Evolutionary conservation across 1,139 yeast species (phyloP), one percentile per base, ranked within the genome.

Genomic region (Geotrichum citri-aurantii): DNA sequence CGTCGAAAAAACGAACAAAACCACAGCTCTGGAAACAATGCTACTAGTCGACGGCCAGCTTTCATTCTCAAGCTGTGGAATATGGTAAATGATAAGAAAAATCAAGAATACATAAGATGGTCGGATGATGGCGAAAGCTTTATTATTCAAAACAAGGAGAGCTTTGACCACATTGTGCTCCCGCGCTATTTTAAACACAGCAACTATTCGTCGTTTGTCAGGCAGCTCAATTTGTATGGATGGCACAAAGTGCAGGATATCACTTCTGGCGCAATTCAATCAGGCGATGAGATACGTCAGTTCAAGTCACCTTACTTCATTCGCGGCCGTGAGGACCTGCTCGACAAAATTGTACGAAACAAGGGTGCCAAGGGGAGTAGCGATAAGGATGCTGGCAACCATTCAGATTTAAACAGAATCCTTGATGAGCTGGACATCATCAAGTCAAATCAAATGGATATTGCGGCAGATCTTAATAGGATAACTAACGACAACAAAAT

Each of bases 181-280:
- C 98, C 98, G 10, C 86, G 85, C 67, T 92, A 90, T 72, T 93
- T 91, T 77, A 93, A 93, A 72, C 99, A 93, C 73, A 87, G 89
- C 65, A 92, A 93, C 72, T 92, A 93, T 75, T 92, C 98, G 31
- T 85, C 95, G 63, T 93, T 93, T 78, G 98, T 93, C 14, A 82
- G 99, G 60, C 99, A 93, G 71, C 79, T 93, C 69, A 93, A 93
- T 73, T 93, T 93, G 96, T 93, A 93, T 70, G 99, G 98, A 46
- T 93, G 96, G 91, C 98, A 93, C 74, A 93, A 93, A 74, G 93
- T 93, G 7, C 95, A 84, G 71, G 96, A 86, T 72, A 82, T 85
- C 56, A 84, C 75, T 54, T 79, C 82, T 29, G 93, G 93, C 1
- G 81, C 88, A 1, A 74, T 87, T 73, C 77, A 78, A 59, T 76